Conservation (phyloP, 208 protist genomes). For the Crithidia expoeki region DNA sequence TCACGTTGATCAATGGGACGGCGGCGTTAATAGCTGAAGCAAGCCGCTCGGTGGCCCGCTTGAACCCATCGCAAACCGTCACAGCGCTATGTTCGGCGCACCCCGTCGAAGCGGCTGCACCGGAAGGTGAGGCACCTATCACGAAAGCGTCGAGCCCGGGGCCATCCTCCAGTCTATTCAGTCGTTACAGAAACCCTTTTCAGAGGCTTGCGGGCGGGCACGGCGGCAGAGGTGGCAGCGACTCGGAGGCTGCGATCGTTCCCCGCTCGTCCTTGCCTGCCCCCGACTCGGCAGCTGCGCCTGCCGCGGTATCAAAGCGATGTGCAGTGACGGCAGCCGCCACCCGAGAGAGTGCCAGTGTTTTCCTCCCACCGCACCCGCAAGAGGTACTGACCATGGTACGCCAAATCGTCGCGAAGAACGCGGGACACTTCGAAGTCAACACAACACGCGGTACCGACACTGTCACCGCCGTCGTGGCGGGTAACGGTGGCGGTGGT, state of each 20-base stretch:
- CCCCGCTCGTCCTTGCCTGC: neutral
- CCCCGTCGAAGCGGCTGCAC: neutral
- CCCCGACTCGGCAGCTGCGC: neutral
- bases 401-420: constrained; percentile 30
- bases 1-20: constrained; percentile 15
- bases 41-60: neutral
- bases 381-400: constrained; percentile 34
- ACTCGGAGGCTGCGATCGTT: constrained; percentile 4
- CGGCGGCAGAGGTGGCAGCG: neutral
- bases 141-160: neutral
- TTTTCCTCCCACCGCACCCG: constrained; percentile 23
- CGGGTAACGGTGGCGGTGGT: neutral
- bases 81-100: constrained; percentile 21
- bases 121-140: neutral
- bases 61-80: neutral
- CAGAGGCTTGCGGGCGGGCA: constrained; percentile 9
- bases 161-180: constrained; percentile 14
- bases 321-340: constrained; percentile 1
- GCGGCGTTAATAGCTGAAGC: constrained; percentile 22
- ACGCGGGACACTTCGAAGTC: constrained; percentile 36
- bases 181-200: constrained; percentile 24
- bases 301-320: neutral
- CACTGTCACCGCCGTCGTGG: constrained; percentile 19
- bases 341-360: constrained; percentile 4
- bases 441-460: constrained; percentile 32